phyloP scores from a whole-genome alignment of 1,284 basidiomycete species.

The Fomitiporia mediterranea region DNA sequence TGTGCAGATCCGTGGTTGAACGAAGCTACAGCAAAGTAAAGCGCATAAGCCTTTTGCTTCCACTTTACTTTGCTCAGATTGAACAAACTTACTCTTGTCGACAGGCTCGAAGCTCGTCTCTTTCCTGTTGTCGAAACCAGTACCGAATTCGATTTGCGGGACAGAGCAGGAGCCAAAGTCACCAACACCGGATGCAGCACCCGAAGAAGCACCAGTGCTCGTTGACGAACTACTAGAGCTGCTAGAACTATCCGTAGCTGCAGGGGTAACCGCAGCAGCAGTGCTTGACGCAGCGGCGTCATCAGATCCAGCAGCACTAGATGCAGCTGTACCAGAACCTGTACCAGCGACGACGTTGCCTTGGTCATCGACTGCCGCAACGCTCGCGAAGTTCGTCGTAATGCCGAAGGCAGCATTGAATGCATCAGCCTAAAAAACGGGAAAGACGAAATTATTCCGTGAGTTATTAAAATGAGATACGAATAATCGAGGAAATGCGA shows the following conservation, averaged over 20 bases:
- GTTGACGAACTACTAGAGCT: conserved; percentile 16
- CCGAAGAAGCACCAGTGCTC: conserved; percentile 28
- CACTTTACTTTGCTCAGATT: no score
- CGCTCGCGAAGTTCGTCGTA: conserved; percentile 37
- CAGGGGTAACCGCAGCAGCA: conserved; percentile 17
- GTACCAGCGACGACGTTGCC: conserved; percentile 32
- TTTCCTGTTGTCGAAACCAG: conserved; percentile 52
- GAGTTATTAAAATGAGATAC: conserved; percentile 24
- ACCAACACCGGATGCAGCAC: no score
- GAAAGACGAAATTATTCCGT: conserved; percentile 39
- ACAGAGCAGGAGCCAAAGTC: conserved; percentile 54
- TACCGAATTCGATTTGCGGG: conserved; percentile 56
- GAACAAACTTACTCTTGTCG: conserved; percentile 33
- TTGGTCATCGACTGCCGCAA: conserved; percentile 36
- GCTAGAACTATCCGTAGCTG: conserved; percentile 23
- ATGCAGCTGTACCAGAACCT: neutral
- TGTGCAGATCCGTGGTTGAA: conserved; percentile 51
- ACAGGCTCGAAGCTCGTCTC: conserved; percentile 52
- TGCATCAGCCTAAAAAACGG: conserved; percentile 49
- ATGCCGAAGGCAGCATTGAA: conserved; percentile 56
- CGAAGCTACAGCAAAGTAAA: conserved; percentile 33
- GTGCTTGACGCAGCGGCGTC: conserved; percentile 20
- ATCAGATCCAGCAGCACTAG: conserved; percentile 21
- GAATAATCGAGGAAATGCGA: no score
- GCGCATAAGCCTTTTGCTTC: conserved; percentile 17